Percentiles rank a stretch among this genome's conserved stretches.
Conservation (phyloP, 805 yeast species). For the Kuraishia hungarica region DNA sequence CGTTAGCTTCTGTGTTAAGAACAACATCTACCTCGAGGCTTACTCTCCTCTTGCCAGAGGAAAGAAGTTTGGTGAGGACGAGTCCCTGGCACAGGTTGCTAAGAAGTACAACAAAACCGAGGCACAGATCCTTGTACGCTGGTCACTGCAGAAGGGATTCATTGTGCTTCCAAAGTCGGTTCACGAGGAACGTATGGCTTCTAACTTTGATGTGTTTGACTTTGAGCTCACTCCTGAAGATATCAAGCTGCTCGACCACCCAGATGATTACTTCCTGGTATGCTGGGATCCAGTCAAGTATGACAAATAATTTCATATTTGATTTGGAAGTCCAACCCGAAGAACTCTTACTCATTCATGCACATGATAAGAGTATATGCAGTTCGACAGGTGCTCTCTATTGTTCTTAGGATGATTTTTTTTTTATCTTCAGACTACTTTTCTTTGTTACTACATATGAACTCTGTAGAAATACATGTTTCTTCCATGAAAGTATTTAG, state of each 20-base stretch:
- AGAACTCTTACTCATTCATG: too few relatives aligned
- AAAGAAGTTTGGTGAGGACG: slow-evolving; percentile 33
- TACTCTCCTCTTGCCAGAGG: slow-evolving; percentile 61
- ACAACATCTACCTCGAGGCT: slow-evolving; percentile 48
- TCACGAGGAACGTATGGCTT: slow-evolving; percentile 19
- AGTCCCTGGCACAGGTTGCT: slow-evolving; percentile 33
- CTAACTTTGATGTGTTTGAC: slow-evolving; percentile 29
- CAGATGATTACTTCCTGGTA: slow-evolving; percentile 25
- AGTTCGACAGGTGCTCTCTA: too few relatives aligned
- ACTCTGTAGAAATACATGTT: too few relatives aligned
- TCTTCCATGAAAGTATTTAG: too few relatives aligned
- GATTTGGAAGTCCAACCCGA: too few relatives aligned
- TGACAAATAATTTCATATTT: background rate
- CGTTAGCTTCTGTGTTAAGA: slow-evolving; percentile 30
- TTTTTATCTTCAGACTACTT: too few relatives aligned
- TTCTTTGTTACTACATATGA: too few relatives aligned
- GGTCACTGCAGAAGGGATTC: slow-evolving; percentile 61
- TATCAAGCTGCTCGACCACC: slow-evolving; percentile 22
- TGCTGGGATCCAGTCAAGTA: slow-evolving; percentile 26
- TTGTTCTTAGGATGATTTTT: too few relatives aligned
- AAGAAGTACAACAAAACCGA: slow-evolving; percentile 37
- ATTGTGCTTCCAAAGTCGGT: slow-evolving; percentile 29
- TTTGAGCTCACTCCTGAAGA: slow-evolving; percentile 28
- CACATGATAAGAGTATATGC: too few relatives aligned
- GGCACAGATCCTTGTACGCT: slow-evolving; percentile 56